These are phyloP conservation scores for Aureobasidium melanogenum DNA, from an alignment of 2,329 filamentous ascomycete genomes.

Conservation along the genomic window DNA sequence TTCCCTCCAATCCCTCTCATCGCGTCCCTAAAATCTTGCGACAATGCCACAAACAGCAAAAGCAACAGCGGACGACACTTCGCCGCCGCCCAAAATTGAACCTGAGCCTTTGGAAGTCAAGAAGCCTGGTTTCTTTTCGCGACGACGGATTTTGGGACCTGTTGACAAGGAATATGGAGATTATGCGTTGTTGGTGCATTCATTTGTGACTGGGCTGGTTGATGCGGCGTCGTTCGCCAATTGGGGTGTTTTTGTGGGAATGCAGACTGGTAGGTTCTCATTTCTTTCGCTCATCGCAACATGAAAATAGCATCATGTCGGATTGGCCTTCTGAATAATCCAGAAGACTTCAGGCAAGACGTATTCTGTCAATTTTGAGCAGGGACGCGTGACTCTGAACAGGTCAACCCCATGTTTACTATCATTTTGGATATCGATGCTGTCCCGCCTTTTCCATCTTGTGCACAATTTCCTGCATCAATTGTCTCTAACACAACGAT, in stretches of 20 bases:
- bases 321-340: neutral
- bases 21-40: neutral
- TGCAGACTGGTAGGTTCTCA: conserved; percentile 40
- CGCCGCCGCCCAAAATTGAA: neutral
- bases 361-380: neutral
- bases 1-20: neutral
- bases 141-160: conserved; percentile 20
- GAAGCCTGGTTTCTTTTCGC: conserved; percentile 19
- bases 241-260: conserved; percentile 42
- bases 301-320: neutral
- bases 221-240: conserved; percentile 41
- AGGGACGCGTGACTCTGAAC: neutral
- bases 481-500: conserved; percentile 10
- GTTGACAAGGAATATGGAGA: conserved; percentile 25
- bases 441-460: neutral
- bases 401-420: neutral
- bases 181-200: conserved; percentile 31
- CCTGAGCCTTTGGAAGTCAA: neutral
- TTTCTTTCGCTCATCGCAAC: neutral
- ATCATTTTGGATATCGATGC: neutral
- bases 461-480: neutral
- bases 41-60: conserved; percentile 8
- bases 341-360: neutral
- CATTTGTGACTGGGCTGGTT: conserved; percentile 38
- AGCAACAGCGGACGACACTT: conserved; percentile 2